Conservation (phyloP, 305 asterid species). For the Fraxinus sp. region DNA sequence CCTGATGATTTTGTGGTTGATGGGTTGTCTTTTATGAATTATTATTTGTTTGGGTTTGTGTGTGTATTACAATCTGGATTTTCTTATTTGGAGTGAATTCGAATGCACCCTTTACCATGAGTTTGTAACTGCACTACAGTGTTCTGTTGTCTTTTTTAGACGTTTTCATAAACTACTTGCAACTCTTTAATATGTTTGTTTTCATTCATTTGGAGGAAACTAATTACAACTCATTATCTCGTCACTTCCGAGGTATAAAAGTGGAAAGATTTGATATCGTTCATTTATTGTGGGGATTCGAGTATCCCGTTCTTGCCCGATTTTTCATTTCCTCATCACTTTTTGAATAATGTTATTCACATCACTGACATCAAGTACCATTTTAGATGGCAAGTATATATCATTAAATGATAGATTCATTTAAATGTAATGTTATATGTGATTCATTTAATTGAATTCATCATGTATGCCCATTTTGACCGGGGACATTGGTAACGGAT, state of each 20-base stretch:
- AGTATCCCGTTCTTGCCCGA: background rate
- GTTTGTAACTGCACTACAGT: background rate
- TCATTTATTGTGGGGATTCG: background rate
- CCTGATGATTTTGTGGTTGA: constrained; percentile 10
- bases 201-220: background rate
- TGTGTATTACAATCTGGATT: constrained; percentile 11
- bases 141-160: background rate
- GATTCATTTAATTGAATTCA: no score
- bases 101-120: constrained; percentile 1
- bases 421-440: no score
- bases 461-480: no score
- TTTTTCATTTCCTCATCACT: background rate
- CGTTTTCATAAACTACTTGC: background rate
- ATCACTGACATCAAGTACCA: no score
- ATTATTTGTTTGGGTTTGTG: background rate
- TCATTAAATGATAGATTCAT: no score
- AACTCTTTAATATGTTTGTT: background rate
- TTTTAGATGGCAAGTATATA: no score
- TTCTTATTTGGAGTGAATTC: constrained; percentile 5
- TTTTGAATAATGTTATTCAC: no score
- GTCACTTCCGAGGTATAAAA: background rate
- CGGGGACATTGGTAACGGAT: no score
- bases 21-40: constrained; percentile 7
- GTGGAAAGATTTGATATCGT: no score
- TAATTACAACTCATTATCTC: background rate